Base-by-base conservation (phyloP, 768 basidiomycete species). In the Calocybe cyanea region DNA sequence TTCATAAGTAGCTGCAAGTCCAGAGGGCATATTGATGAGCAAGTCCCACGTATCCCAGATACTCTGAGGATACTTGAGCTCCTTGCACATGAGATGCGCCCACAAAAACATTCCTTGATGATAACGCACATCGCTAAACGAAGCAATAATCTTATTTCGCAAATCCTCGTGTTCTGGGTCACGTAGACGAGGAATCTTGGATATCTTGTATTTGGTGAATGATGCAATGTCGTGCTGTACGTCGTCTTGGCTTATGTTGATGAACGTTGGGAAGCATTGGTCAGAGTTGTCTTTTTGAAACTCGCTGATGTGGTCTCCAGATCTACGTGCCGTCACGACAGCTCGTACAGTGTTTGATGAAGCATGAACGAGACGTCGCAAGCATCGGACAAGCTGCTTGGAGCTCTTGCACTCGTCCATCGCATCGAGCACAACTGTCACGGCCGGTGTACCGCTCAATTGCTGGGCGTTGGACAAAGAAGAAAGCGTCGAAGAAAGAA, bases 21-120 rank as follows among this genome's bases (percentile, higher is more conserved):
- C 41, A 18, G 4, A 30, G 13, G 41, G 41, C 15, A 41, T 15
- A 15, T 41, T 24, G 2, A 18, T 7, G 2, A 41, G 15, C 2
- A 41, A 28, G 14, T 15, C 17, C n/a, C 14, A 30, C 25, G 31
- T 18, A 8, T 10, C 41, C 7, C 2, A 2, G 14, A 17, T 15
- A 19, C 31, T 10, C 23, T 13, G n/a, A 10, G 28, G 41, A 17
- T 19, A 11, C 9, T 41, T 28, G 21, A 41, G n/a, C 25, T 41
- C 41, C 25, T 41, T 30, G 41, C 41, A 41, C 28, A 41, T 41
- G n/a, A 41, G 18, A 7, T 15, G 18, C 3, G 41, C 41, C 41
- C 41, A 41, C 4, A 41, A 28, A 17, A 41, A 41, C 41, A 41
- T 41, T n/a, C 41, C 41, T 17, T 41, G 41, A 15, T 41, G 41